Percentiles rank a stretch among this genome's conserved stretches.
phyloP scores from a whole-genome alignment of 2,329 filamentous ascomycete genomes.

The Aspergillus pseudoterreus region DNA sequence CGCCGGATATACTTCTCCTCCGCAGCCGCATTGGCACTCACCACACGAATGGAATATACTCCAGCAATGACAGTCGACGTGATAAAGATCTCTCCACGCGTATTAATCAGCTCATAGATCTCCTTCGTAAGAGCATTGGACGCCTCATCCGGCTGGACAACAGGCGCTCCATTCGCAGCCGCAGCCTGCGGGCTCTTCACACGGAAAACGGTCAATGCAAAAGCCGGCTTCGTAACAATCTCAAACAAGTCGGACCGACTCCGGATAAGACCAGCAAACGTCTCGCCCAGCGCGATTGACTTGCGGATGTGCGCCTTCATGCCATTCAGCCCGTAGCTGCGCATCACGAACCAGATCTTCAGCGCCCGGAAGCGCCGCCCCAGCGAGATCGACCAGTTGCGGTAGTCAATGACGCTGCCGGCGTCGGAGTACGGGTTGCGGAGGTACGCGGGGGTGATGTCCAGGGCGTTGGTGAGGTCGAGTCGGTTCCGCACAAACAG shows the following conservation, averaged over 20 bases:
- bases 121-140: conserved; percentile 67
- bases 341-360: conserved; percentile 93
- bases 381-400: conserved; percentile 95
- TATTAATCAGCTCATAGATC: conserved; percentile 73
- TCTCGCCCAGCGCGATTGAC: conserved; percentile 65
- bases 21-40: conserved; percentile 66
- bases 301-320: conserved; percentile 69
- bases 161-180: conserved; percentile 9
- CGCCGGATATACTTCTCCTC: conserved; percentile 69
- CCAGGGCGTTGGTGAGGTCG: conserved; percentile 75
- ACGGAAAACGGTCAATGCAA: conserved; percentile 74
- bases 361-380: conserved; percentile 82
- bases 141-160: conserved; percentile 43
- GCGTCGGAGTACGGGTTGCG: conserved; percentile 75
- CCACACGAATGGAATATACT: conserved; percentile 74
- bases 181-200: conserved; percentile 46
- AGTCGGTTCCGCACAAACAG: conserved; percentile 72
- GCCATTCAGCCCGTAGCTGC: conserved; percentile 74
- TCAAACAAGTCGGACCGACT: conserved; percentile 67
- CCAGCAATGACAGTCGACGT: conserved; percentile 72
- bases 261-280: conserved; percentile 61
- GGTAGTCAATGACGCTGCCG: conserved; percentile 87
- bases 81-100: conserved; percentile 72
- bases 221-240: conserved; percentile 69
- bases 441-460: conserved; percentile 76